Base-by-base conservation (phyloP, 2,329 filamentous ascomycete genomes). In the Lachnellula subtilissima region DNA sequence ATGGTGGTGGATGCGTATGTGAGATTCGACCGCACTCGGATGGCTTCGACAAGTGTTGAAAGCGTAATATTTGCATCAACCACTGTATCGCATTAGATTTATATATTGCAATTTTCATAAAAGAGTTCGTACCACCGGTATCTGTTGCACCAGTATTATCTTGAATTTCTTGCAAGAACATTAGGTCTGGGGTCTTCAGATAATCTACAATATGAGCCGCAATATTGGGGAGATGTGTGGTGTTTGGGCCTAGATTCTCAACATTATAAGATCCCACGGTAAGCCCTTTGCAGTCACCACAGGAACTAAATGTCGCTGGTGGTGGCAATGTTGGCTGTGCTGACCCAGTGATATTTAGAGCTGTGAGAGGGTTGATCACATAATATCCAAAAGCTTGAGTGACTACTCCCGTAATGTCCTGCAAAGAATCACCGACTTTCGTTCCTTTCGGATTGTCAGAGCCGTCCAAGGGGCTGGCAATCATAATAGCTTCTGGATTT, bases 131-230 rank as follows among this genome's bases (percentile, higher is more conserved):
- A 60, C 78, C 75, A 58, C 79, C 84, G 61, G 88, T 78, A 68
- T 88, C 77, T 12, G 77, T 81, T 2, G 77, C 69, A 14, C 86
- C 86, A 42, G 76, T 76, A 66, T 89, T 76, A 66, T 89, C 87
- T 70, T 89, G 87, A 47, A 89, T 74, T 70, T 89, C 87, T 68
- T 89, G 86, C 3, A 90, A 65, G 66, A 88, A 87, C 55, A 90
- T 66, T 5, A 89, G 68, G 65, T 86, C 83, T 0, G 87, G 87
- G 0, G 78, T 79, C 56, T 76, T 78, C 60, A 89, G 72, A 70
- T 83, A 84, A 61, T 81, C 72, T 52, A 84, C 83, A 60, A 90
- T 86, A 64, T 89, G 84, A 8, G 75, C 71, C 2, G 85, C 82
- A n/a, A 89, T 76, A 12, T 70, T 71, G n/a, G 76, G 71, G 23